Conservation (phyloP, 768 basidiomycete species). For the Boletus edulis region DNA sequence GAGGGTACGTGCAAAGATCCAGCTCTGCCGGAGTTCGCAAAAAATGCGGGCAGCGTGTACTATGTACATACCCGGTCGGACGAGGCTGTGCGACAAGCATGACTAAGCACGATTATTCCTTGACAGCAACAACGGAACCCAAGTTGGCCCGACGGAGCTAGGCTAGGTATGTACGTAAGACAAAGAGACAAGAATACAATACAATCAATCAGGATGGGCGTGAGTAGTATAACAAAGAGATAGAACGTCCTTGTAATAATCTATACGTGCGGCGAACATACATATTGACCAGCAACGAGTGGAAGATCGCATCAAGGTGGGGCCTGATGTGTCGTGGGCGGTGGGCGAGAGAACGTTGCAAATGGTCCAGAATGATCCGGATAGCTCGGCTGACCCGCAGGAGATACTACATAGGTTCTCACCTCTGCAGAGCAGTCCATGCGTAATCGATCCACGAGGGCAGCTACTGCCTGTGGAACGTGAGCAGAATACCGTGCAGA, state of each 20-base stretch:
- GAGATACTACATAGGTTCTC: slow-evolving; percentile 50
- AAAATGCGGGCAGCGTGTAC: slow-evolving; percentile 8
- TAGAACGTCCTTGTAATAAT: slow-evolving; percentile 17
- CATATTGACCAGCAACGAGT: background rate
- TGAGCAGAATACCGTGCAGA: slow-evolving; percentile 5
- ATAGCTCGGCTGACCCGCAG: slow-evolving; percentile 18
- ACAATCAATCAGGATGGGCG: slow-evolving; percentile 16
- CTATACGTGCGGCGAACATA: slow-evolving; percentile 9
- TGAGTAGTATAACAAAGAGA: slow-evolving; percentile 20
- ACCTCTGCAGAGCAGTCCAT: slow-evolving; percentile 62
- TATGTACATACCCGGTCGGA: background rate
- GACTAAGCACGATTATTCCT: too few species aligned
- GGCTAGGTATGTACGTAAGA: slow-evolving; percentile 17
- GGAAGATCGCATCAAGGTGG: slow-evolving; percentile 6
- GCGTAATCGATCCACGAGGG: slow-evolving; percentile 46
- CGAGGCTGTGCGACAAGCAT: slow-evolving; percentile 15
- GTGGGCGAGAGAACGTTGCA: slow-evolving; percentile 40
- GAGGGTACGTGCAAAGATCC: slow-evolving; percentile 24
- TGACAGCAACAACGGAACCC: background rate
- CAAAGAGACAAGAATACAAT: slow-evolving; percentile 16
- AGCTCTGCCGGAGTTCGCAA: slow-evolving; percentile 22
- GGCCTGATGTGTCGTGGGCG: slow-evolving; percentile 18
- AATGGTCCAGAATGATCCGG: slow-evolving; percentile 20
- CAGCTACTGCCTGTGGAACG: slow-evolving; percentile 35
- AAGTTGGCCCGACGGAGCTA: background rate